Conservation (phyloP, 2,329 filamentous ascomycete genomes). For the Metarhizium robertsii region DNA sequence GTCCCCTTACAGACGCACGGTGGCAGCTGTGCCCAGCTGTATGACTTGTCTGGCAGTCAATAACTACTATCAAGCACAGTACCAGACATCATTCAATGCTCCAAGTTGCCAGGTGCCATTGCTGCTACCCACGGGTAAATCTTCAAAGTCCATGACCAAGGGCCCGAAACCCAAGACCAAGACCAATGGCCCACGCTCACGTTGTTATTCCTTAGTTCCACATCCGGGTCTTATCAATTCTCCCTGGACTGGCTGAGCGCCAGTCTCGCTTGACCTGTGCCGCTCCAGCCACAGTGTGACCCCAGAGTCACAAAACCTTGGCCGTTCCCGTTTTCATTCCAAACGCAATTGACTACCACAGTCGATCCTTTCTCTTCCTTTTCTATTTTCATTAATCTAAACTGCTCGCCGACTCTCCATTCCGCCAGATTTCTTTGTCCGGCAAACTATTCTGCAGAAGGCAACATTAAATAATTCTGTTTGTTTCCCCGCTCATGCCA, state of each 20-base stretch:
- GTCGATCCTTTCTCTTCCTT: background rate
- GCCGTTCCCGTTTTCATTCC: background rate
- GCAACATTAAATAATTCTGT: background rate
- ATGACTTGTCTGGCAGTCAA: too few relatives aligned
- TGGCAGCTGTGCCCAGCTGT: too few relatives aligned
- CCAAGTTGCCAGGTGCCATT: background rate
- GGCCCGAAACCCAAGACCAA: too few relatives aligned
- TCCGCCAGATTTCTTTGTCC: background rate
- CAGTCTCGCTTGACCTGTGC: background rate
- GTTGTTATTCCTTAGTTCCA: too few relatives aligned
- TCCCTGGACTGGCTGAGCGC: too few relatives aligned
- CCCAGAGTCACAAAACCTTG: conserved; percentile 2
- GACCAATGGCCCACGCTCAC: too few relatives aligned
- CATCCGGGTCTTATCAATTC: too few relatives aligned
- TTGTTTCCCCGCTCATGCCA: background rate
- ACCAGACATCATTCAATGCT: too few relatives aligned
- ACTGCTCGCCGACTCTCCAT: background rate
- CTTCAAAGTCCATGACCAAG: too few relatives aligned
- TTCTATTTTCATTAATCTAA: background rate
- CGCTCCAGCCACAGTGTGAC: background rate
- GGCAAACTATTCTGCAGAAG: background rate
- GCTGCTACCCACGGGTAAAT: too few relatives aligned
- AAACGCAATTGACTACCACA: background rate
- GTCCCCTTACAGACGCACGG: too few relatives aligned
- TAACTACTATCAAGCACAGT: too few relatives aligned